Base-by-base conservation (phyloP, 306 rosid species). In the Neltuma alba region DNA sequence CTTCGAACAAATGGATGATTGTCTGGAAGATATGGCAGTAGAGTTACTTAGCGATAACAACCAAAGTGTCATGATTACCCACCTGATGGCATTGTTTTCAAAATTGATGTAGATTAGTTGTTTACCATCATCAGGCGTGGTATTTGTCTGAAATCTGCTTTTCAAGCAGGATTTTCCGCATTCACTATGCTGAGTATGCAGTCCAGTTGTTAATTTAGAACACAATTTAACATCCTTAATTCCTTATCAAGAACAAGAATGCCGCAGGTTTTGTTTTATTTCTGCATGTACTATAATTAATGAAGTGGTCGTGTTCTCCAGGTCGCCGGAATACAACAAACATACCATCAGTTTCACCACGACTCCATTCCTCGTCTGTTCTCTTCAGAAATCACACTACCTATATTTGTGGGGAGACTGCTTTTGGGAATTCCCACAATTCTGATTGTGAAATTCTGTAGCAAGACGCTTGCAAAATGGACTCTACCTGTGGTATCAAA, bases 381-480 rank as follows among this genome's bases (percentile, higher is more conserved):
- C 81, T 85, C 94, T 9, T 57, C 92, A 23, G 88, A 88, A 13
- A 73, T 96, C 30, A 79, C 94, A 5, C 5, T 80, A 74, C 84
- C 81, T 23, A 74, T 72, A 57, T 96, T 91, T 82, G 6, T 81
- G 41, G 97, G 99, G 83, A 91, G 99, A 80, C 69, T 93, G 84
- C 78, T 90, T 1, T 64, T 96, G 65, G 99, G 99, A 30, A 90
- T 96, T 79, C 96, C 98, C 0, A 88, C 97, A 31, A 96, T 96
- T 84, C 87, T 96, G 50, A 63, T 88, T 9, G 96, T 96, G 70
- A 96, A 96, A 86, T 93, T 89, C 81, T 96, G 98, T 58, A 91
- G 99, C 80, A 96, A 93, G 85, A 92, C 92, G 78, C 89, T 96
- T 0, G 93, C 98, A 36, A 96, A 96, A 83, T 89, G 99, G 96